Conservation (phyloP, 2,329 filamentous ascomycete genomes). For the Talaromyces sp. region DNA sequence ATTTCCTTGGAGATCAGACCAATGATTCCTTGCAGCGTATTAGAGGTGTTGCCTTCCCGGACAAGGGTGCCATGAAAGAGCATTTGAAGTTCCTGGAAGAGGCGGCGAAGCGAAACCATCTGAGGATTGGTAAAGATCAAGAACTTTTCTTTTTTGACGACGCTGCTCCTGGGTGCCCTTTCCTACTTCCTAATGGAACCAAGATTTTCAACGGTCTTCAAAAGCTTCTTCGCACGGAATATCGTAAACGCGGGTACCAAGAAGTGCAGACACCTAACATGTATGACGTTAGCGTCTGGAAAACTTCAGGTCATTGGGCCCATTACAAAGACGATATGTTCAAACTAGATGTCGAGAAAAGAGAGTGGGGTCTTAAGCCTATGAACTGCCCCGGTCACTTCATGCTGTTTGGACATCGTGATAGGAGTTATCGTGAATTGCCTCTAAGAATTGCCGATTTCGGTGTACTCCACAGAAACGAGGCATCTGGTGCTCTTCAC, state of each 20-base stretch:
- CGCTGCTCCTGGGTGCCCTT: slow-evolving; percentile 84
- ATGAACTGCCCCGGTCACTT: slow-evolving; percentile 99
- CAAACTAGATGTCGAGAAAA: slow-evolving; percentile 76
- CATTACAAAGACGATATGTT: slow-evolving; percentile 97
- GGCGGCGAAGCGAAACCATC: slow-evolving; percentile 94
- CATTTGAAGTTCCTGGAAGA: slow-evolving; percentile 95
- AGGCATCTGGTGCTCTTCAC: slow-evolving; percentile 84
- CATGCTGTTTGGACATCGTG: slow-evolving; percentile 76
- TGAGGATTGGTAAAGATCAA: slow-evolving; percentile 89
- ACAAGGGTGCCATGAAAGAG: slow-evolving; percentile 90
- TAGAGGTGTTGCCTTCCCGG: slow-evolving; percentile 93
- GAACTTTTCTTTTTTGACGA: slow-evolving; percentile 98
- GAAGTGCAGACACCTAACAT: slow-evolving; percentile 96
- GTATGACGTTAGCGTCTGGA: slow-evolving; percentile 91
- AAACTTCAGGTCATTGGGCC: slow-evolving; percentile 90
- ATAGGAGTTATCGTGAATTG: slow-evolving; percentile 82
- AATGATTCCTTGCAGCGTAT: slow-evolving; percentile 96
- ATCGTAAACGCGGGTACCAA: slow-evolving; percentile 88
- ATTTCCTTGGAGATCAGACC: slow-evolving; percentile 88
- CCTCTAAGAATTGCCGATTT: slow-evolving; percentile 94
- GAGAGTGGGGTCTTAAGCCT: slow-evolving; percentile 80
- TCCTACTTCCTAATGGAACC: slow-evolving; percentile 88
- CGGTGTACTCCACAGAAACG: slow-evolving; percentile 90
- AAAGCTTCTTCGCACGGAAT: slow-evolving; percentile 76
- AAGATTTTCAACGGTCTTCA: slow-evolving; percentile 89